A percentile compares a stretch with the other conserved stretches of the same genome.
phyloP scores from a whole-genome alignment of 768 basidiomycete species.

The Leccinum disarticulatum region DNA sequence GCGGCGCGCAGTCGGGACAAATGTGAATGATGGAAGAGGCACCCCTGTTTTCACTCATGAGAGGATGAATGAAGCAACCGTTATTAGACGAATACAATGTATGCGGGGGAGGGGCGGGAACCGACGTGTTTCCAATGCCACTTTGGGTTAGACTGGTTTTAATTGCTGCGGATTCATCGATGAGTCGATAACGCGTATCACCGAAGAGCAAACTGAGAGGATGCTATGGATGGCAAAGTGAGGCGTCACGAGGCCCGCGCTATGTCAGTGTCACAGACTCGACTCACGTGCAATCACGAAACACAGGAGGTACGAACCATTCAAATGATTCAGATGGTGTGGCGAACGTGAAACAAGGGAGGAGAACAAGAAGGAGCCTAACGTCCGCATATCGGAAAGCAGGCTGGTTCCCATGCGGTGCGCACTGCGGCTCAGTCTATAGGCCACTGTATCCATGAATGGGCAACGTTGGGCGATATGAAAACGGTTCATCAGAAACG shows the following conservation, averaged over 20 bases:
- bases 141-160: constrained; percentile 10
- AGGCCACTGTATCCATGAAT: constrained; percentile 15
- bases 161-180: constrained; percentile 13
- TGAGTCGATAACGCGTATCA: constrained; percentile 19
- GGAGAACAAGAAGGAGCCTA: constrained; percentile 9
- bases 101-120: constrained; percentile 4
- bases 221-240: constrained; percentile 3
- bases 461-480: constrained; percentile 26
- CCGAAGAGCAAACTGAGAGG: constrained; percentile 12
- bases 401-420: constrained; percentile 16
- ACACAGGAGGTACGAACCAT: background rate
- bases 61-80: background rate
- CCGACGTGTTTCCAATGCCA: constrained; percentile 22
- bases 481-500: constrained; percentile 20
- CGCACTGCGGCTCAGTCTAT: constrained; percentile 2
- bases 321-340: background rate
- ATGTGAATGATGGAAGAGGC: background rate
- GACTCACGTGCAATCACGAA: constrained; percentile 4
- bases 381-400: constrained; percentile 14
- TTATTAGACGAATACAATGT: constrained; percentile 7
- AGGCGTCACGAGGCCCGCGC: background rate
- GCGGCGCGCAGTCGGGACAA: no score
- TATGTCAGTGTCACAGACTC: background rate
- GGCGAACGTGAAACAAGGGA: background rate
- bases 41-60: constrained; percentile 6